Base-by-base conservation (phyloP, 140 eudicot genomes). In the Ambrosia hybrid region DNA sequence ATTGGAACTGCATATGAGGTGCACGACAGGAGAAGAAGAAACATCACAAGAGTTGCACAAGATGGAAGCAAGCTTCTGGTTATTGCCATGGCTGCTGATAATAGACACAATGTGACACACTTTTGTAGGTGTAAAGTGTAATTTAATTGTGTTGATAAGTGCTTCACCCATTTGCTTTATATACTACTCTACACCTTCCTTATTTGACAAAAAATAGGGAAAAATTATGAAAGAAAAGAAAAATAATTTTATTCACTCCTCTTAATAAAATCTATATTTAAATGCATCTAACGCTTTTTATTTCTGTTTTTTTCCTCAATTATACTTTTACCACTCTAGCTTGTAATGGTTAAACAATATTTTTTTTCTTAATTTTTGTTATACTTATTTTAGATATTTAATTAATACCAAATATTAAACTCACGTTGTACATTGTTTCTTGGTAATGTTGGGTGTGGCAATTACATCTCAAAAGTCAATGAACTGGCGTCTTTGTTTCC, bases 1-100 rank as follows among this genome's bases (percentile, higher is more conserved):
- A 75, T 13, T 66, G 93, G 96, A 64, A 81, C 73, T 43, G 83
- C 87, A 79, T 81, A 76, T 51, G 81, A 78, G 78, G 78, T 73
- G 57, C 73, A 70, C 52, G 60, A 78, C 51, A 79, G 57, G 53
- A 83, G 82, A 34, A 83, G 64, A 14, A 80, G 76, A 17, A 77
- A 41, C 9, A 84, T 21, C 6, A 69, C 30, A 65, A 83, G 78
- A 58, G 68, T 66, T 51, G 70, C 12, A 43, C 79, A 67, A 73
- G 51, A 21, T 36, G 75, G 60, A 79, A 73, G 66, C 26, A 67
- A 56, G 4, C 56, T 74, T 48, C 52, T 66, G 76, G 66, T 51
- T 66, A 74, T 61, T 77, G 80, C 74, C 83, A 76, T 83, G 66
- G 72, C 15, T 63, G 16, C 59, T 43, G n/a, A 33, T 62, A 56